Evolutionary conservation across 163 green algal species (phyloP).

Genomic region (Chlamydomonas reinhardtii): DNA sequence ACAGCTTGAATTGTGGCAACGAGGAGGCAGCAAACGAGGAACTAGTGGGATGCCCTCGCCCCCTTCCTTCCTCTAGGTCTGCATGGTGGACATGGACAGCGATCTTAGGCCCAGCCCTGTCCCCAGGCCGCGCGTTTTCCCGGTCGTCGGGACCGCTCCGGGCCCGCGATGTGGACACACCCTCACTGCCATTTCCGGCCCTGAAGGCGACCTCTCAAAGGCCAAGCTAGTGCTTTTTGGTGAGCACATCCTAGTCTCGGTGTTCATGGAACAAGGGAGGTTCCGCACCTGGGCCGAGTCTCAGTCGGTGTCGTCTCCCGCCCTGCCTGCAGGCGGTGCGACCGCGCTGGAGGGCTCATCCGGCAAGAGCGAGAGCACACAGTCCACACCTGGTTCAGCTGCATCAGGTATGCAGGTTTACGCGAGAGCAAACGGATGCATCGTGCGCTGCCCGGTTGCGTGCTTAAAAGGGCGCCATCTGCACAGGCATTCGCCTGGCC

Average conservation of each 20-base stretch:
- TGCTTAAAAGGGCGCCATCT: background rate
- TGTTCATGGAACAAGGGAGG: no score
- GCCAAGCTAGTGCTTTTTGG: conserved; percentile 91
- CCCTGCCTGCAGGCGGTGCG: conserved; percentile 84
- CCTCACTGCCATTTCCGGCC: conserved; percentile 89
- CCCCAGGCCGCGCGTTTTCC: conserved; percentile 54
- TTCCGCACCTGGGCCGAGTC: no score
- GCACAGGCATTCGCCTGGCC: conserved; percentile 87
- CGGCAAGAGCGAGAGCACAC: conserved; percentile 63
- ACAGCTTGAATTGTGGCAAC: no score
- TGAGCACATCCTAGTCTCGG: conserved; percentile 45
- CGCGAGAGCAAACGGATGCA: background rate
- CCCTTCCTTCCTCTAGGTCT: no score
- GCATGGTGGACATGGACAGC: conserved; percentile 37
- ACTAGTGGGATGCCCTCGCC: no score
- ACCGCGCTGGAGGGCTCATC: conserved; percentile 93
- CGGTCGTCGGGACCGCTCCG: conserved; percentile 58
- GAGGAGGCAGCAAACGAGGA: no score
- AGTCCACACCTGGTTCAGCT: conserved; percentile 51
- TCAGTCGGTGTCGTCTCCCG: no score
- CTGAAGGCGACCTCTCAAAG: conserved; percentile 78
- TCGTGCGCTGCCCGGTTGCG: background rate
- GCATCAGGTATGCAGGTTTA: conserved; percentile 37
- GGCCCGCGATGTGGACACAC: conserved; percentile 91
- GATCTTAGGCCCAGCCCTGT: conserved; percentile 52